Conservation (phyloP, 1,139 yeast genomes). For the Hemisphaericaspora xylofermentans region DNA sequence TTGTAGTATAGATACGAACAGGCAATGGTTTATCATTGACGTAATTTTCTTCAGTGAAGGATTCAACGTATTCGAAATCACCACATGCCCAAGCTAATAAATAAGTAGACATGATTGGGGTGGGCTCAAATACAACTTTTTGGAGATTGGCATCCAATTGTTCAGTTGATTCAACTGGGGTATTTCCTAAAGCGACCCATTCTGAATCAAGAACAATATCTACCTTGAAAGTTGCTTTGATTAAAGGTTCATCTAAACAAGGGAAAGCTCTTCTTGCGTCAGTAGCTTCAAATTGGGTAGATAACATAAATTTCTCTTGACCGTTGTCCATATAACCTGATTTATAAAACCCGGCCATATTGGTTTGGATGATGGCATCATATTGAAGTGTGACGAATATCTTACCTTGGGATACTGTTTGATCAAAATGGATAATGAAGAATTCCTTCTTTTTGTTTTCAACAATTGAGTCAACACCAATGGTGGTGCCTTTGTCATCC, state of each 20-base stretch:
- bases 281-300: conserved; percentile 85
- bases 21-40: conserved; percentile 58
- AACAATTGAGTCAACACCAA: conserved; percentile 18
- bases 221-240: conserved; percentile 71
- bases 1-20: conserved; percentile 69
- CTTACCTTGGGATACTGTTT: conserved; percentile 12
- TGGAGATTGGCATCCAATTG: conserved; percentile 15
- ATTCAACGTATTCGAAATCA: conserved; percentile 70
- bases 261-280: conserved; percentile 87
- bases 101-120: conserved; percentile 76
- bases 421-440: conserved; percentile 26
- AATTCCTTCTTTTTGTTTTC: conserved; percentile 27
- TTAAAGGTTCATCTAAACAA: conserved; percentile 76
- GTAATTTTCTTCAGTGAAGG: conserved; percentile 34
- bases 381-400: conserved; percentile 38
- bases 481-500: conserved; percentile 1
- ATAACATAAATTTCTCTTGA: conserved; percentile 61
- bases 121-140: conserved; percentile 39
- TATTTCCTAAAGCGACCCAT: conserved; percentile 72
- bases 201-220: conserved; percentile 54
- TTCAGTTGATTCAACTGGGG: conserved; percentile 45
- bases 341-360: conserved; percentile 80
- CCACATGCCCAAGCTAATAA: conserved; percentile 77
- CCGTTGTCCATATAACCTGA: conserved; percentile 63
- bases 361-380: conserved; percentile 50